phyloP scores from a whole-genome alignment of 1,139 yeast species.

The Candida sanyaensis region DNA sequence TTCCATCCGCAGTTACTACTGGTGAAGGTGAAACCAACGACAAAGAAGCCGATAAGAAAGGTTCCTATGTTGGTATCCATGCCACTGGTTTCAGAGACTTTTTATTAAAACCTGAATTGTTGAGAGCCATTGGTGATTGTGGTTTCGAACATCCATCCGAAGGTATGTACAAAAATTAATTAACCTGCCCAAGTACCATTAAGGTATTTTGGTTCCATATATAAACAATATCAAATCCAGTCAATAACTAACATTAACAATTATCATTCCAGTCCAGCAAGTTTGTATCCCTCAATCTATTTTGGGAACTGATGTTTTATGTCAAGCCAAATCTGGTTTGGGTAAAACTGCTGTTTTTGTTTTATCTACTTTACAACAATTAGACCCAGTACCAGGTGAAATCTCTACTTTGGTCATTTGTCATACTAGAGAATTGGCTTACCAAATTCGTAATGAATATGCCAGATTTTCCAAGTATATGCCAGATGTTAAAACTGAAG shows the following conservation, averaged over 20 bases:
- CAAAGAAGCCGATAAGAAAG: constrained; percentile 80
- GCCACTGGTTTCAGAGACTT: constrained; percentile 99
- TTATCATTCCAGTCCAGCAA: constrained; percentile 71
- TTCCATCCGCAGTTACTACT: constrained; percentile 54
- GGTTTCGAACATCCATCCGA: constrained; percentile 99
- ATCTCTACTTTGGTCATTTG: constrained; percentile 92
- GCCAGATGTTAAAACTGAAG: constrained; percentile 97
- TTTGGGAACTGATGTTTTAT: constrained; percentile 94
- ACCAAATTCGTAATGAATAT: constrained; percentile 96
- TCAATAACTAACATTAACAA: not conserved
- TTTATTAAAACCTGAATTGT: constrained; percentile 90
- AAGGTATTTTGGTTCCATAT: too few relatives aligned
- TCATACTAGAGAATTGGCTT: constrained; percentile 98
- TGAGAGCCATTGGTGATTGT: constrained; percentile 98
- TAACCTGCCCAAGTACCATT: not conserved
- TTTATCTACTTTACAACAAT: constrained; percentile 91
- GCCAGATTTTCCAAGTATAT: constrained; percentile 97
- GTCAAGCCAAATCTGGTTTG: constrained; percentile 99
- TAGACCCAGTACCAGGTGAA: constrained; percentile 97
- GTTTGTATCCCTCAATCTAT: constrained; percentile 98
- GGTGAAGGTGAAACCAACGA: constrained; percentile 43
- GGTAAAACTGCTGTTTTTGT: constrained; percentile 99
- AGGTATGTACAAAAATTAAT: constrained; percentile 61
- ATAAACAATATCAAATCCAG: too few relatives aligned
- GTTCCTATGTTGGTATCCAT: constrained; percentile 97